Evolutionary conservation across 1,284 basidiomycete species (phyloP).

Genomic region (Cryptococcus jaspeensis): DNA sequence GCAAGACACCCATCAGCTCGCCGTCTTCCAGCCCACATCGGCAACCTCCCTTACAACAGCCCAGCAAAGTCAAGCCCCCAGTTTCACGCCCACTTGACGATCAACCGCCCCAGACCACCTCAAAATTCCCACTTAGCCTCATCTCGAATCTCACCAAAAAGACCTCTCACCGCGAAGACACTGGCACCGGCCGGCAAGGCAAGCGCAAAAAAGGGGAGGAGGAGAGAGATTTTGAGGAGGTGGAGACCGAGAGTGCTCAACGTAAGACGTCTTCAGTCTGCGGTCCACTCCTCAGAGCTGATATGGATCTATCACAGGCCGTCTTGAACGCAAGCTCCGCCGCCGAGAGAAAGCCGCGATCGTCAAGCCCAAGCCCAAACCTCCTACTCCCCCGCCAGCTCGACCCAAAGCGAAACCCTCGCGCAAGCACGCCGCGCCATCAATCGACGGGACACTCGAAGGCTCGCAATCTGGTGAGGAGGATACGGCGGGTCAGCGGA

Average conservation of each 20-base stretch:
- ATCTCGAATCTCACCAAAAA: not conserved
- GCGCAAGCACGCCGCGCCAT: not conserved
- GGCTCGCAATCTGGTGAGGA: not conserved
- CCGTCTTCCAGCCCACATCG: too few species aligned
- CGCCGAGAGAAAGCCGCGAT: slow-evolving; percentile 18
- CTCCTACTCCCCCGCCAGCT: not conserved
- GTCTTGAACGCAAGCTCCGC: slow-evolving; percentile 15
- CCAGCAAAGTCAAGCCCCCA: too few species aligned
- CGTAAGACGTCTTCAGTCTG: slow-evolving; percentile 5
- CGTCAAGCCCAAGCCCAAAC: slow-evolving; percentile 18
- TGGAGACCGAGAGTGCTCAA: slow-evolving; percentile 11
- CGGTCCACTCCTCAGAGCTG: not conserved
- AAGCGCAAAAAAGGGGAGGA: not conserved
- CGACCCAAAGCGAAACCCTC: not conserved
- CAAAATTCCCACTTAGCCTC: not conserved
- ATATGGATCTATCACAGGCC: slow-evolving; percentile 4
- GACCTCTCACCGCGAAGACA: not conserved
- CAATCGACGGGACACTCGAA: not conserved
- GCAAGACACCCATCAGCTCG: not conserved
- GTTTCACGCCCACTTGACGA: too few species aligned
- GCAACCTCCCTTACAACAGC: too few species aligned
- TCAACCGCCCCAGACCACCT: too few species aligned
- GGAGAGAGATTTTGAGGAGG: not conserved
- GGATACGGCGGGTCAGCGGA: not conserved
- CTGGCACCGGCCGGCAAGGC: not conserved